phyloP scores from a whole-genome alignment of 345 rosid genomes.

The rapeseed (Brassica napus) region DNA sequence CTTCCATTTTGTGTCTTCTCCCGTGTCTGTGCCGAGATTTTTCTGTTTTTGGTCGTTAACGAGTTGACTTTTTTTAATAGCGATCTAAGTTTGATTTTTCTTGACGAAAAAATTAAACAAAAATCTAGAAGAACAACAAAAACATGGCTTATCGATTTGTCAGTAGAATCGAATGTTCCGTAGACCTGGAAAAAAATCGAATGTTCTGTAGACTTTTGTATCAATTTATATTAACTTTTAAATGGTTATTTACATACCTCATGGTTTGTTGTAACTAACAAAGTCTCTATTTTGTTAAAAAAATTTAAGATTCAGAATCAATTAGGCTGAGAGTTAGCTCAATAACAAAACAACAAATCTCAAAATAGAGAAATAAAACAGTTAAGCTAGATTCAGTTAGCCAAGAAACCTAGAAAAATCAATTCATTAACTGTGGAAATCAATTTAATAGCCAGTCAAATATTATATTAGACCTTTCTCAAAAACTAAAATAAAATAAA shows the following conservation, averaged over 20 bases:
- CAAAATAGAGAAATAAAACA: slow-evolving; percentile 3
- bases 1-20: slow-evolving; percentile 2
- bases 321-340: not conserved
- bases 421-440: not conserved
- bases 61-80: slow-evolving; percentile 4
- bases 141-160: not conserved
- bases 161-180: too few species aligned
- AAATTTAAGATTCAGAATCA: not conserved
- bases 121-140: slow-evolving; percentile 15
- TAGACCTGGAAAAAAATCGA: too few species aligned
- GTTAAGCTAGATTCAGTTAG: not conserved
- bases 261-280: not conserved
- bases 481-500: too few species aligned
- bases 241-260: not conserved
- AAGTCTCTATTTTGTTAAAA: not conserved
- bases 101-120: not conserved
- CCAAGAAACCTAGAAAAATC: not conserved
- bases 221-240: not conserved
- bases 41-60: not conserved
- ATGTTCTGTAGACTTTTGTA: not conserved
- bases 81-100: slow-evolving; percentile 24
- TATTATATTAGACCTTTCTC: not conserved
- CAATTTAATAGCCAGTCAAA: not conserved
- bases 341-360: not conserved
- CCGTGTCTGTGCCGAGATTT: slow-evolving; percentile 33